Conservation (phyloP, 768 basidiomycete genomes). For the Xerocomus brunneocitrinus region DNA sequence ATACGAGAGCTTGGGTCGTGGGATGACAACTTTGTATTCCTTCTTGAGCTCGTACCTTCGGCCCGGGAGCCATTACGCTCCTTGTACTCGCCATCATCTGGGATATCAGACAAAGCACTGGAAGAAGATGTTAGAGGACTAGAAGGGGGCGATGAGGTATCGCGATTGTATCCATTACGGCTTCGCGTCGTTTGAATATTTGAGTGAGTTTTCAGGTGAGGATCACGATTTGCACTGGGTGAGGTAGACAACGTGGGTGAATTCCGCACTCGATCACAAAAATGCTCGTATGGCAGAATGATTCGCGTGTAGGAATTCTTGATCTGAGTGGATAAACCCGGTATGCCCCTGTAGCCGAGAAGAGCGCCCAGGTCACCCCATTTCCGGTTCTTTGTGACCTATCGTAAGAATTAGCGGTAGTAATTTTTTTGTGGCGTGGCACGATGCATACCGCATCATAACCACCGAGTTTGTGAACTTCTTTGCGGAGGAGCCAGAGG, state of each 20-base stretch:
- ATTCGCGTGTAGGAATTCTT: conserved; percentile 87
- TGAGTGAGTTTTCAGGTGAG: conserved; percentile 52
- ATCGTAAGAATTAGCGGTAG: conserved; percentile 22
- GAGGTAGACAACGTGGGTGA: conserved; percentile 46
- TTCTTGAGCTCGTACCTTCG: conserved; percentile 41
- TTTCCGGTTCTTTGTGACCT: conserved; percentile 81
- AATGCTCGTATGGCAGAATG: conserved; percentile 94
- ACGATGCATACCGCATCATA: conserved; percentile 68
- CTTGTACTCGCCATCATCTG: conserved; percentile 67
- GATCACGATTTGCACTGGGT: conserved; percentile 37
- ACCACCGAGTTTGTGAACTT: conserved; percentile 86
- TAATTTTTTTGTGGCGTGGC: not conserved
- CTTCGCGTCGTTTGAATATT: conserved; percentile 42
- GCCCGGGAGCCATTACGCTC: conserved; percentile 44
- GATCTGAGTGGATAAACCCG: conserved; percentile 81
- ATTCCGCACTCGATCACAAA: conserved; percentile 69
- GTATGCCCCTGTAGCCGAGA: conserved; percentile 78
- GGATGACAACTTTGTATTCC: conserved; percentile 49
- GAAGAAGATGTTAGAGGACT: conserved; percentile 77
- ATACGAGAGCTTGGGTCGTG: conserved; percentile 46
- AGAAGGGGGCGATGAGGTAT: conserved; percentile 57
- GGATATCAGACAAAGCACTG: conserved; percentile 74
- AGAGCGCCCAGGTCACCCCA: conserved; percentile 85
- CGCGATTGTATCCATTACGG: conserved; percentile 37
- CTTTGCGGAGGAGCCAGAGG: conserved; percentile 88